These are phyloP conservation scores for Basidiobolus meristosporus DNA, from an alignment of 371 early-diverging fungal genomes.

Conservation along the genomic window DNA sequence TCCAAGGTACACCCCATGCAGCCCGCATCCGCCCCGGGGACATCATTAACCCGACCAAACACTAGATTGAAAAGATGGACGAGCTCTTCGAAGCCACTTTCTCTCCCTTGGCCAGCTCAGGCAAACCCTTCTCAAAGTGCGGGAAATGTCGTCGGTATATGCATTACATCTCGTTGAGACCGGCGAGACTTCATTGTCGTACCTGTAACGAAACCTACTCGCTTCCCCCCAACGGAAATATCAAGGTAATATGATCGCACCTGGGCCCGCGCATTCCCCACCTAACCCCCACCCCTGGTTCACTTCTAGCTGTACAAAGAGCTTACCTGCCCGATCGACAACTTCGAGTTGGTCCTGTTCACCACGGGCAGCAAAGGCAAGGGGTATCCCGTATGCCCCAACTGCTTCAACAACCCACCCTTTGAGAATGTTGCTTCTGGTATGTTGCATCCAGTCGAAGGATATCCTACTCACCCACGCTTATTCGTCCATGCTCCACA, in stretches of 20 bases:
- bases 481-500: neutral
- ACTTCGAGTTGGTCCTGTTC: slow-evolving; percentile 24
- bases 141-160: slow-evolving; percentile 25
- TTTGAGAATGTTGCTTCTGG: slow-evolving; percentile 22
- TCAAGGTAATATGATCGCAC: slow-evolving; percentile 11
- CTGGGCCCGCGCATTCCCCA: neutral
- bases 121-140: slow-evolving; percentile 23
- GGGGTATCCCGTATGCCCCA: slow-evolving; percentile 27
- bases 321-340: slow-evolving; percentile 23
- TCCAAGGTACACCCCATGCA: slow-evolving; percentile 8
- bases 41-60: neutral
- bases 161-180: slow-evolving; percentile 6
- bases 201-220: slow-evolving; percentile 30
- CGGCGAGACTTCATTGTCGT: slow-evolving; percentile 22
- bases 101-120: slow-evolving; percentile 21
- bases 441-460: neutral
- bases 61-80: slow-evolving; percentile 23
- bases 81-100: slow-evolving; percentile 30
- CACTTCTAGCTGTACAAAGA: slow-evolving; percentile 14
- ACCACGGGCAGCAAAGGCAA: slow-evolving; percentile 26
- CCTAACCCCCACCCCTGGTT: neutral
- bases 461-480: neutral
- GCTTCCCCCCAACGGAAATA: slow-evolving; percentile 23
- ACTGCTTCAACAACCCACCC: slow-evolving; percentile 28
- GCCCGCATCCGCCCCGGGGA: neutral